phyloP scores from a whole-genome alignment of 352 stramenopile genomes.

The Globisporangium carolinianum region DNA sequence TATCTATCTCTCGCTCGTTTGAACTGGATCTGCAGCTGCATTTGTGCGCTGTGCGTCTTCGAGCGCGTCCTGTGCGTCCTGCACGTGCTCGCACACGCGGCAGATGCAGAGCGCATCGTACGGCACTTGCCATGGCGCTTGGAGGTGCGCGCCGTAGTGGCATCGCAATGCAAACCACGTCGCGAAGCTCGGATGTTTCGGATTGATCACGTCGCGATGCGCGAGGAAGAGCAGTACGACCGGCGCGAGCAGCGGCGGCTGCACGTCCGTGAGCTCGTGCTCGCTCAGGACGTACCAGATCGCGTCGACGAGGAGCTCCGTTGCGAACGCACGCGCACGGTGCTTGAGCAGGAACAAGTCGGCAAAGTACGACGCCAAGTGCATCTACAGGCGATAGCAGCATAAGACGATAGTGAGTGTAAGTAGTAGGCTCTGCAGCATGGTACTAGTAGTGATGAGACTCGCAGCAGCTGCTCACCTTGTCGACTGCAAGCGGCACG shows the following conservation, averaged over 20 bases:
- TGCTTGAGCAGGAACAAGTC: slow-evolving; percentile 47
- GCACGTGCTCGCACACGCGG: slow-evolving; percentile 47
- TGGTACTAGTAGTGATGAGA: no score
- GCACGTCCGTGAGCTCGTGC: slow-evolving; percentile 38
- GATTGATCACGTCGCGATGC: slow-evolving; percentile 64
- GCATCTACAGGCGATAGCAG: slow-evolving; percentile 12
- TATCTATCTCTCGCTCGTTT: background rate
- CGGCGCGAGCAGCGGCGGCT: slow-evolving; percentile 34
- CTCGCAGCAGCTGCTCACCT: background rate
- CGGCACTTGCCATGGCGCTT: slow-evolving; percentile 44
- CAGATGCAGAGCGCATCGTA: slow-evolving; percentile 46
- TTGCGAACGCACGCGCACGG: slow-evolving; percentile 30
- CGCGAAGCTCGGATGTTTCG: slow-evolving; percentile 37
- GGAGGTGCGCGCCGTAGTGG: slow-evolving; percentile 39
- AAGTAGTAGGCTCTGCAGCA: background rate
- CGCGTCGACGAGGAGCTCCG: slow-evolving; percentile 42
- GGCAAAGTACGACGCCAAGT: slow-evolving; percentile 56
- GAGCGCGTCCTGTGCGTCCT: slow-evolving; percentile 17
- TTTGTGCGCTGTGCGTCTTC: slow-evolving; percentile 4
- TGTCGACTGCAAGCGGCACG: slow-evolving; percentile 3
- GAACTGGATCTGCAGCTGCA: background rate
- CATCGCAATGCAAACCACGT: slow-evolving; percentile 63
- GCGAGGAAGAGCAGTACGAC: slow-evolving; percentile 57
- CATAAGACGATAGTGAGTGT: background rate
- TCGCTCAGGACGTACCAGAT: slow-evolving; percentile 52